A percentile compares a stretch with the other conserved stretches of the same genome.
Conservation (phyloP, 2,329 filamentous ascomycete genomes). For the Sarocladium kiliense region DNA sequence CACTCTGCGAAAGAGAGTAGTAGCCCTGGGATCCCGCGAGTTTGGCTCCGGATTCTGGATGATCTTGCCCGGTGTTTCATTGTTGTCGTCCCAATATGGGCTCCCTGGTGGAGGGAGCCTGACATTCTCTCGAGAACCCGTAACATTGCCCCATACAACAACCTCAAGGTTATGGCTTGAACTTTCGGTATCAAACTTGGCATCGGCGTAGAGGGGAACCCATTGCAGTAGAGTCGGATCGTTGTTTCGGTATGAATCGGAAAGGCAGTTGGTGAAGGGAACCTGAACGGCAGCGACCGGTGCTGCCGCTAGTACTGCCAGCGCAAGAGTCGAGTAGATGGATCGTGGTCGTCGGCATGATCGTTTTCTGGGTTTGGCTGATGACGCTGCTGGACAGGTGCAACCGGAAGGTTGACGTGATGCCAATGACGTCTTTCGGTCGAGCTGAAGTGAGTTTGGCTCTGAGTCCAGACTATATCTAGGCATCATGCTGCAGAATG, state of each 20-base stretch:
- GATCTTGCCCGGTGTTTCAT: conserved; percentile 70
- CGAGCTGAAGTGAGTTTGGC: background rate
- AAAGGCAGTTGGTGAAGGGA: conserved; percentile 80
- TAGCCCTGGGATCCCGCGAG: conserved; percentile 48
- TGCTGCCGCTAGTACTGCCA: conserved; percentile 23
- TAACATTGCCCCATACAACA: conserved; percentile 87
- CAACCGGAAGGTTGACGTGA: background rate
- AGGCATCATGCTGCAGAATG: background rate
- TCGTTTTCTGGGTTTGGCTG: background rate
- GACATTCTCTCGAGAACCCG: conserved; percentile 58
- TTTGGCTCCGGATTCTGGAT: conserved; percentile 49
- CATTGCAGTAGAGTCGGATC: conserved; percentile 68
- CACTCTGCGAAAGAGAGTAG: conserved; percentile 68
- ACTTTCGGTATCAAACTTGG: conserved; percentile 60
- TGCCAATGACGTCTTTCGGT: background rate
- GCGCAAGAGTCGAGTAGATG: background rate
- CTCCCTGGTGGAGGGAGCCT: conserved; percentile 55
- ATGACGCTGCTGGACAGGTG: background rate
- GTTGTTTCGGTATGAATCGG: conserved; percentile 50
- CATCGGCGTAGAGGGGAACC: conserved; percentile 68
- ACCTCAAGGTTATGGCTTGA: conserved; percentile 63
- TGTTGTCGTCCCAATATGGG: conserved; percentile 57
- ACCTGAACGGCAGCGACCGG: conserved; percentile 61
- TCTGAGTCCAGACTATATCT: too few relatives aligned
- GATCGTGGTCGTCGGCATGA: background rate